These are phyloP conservation scores for Ustulina deusta DNA, from an alignment of 2,329 filamentous ascomycete species.

Conservation along the genomic window DNA sequence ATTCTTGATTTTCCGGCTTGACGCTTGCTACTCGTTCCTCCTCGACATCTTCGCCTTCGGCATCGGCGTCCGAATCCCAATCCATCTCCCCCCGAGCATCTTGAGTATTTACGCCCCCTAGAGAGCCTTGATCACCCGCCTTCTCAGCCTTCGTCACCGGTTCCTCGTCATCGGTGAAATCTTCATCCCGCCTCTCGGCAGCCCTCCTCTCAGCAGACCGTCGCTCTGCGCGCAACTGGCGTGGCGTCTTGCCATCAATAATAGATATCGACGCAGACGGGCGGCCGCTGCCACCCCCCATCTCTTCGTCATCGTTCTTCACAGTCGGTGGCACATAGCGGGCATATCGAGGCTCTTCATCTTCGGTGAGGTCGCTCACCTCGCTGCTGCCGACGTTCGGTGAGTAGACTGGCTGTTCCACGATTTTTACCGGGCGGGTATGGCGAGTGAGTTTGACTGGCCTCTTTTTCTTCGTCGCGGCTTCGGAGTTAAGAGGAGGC, in stretches of 20 bases:
- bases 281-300: fast-evolving
- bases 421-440: not conserved
- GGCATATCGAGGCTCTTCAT: not conserved
- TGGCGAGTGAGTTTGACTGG: not conserved
- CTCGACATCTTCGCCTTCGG: not conserved
- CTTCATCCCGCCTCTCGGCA: not conserved
- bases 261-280: not conserved
- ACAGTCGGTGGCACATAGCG: not conserved
- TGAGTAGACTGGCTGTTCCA: constrained; percentile 11
- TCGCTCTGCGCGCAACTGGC: constrained; percentile 20
- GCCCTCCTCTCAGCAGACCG: constrained; percentile 6
- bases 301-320: not conserved
- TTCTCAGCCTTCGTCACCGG: not conserved
- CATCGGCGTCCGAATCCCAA: not conserved
- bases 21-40: not conserved
- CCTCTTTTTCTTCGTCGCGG: not conserved
- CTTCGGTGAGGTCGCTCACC: constrained; percentile 12
- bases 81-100: not conserved
- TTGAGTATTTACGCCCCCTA: not conserved
- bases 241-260: not conserved
- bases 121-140: not conserved
- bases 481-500: not conserved
- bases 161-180: constrained; percentile 9
- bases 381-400: constrained; percentile 28
- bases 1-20: too few relatives aligned